Evolutionary conservation across 495 filamentous ascomycete species (phyloP), one percentile per base, ranked within the genome.

Genomic region (Pyronema omphalodes): DNA sequence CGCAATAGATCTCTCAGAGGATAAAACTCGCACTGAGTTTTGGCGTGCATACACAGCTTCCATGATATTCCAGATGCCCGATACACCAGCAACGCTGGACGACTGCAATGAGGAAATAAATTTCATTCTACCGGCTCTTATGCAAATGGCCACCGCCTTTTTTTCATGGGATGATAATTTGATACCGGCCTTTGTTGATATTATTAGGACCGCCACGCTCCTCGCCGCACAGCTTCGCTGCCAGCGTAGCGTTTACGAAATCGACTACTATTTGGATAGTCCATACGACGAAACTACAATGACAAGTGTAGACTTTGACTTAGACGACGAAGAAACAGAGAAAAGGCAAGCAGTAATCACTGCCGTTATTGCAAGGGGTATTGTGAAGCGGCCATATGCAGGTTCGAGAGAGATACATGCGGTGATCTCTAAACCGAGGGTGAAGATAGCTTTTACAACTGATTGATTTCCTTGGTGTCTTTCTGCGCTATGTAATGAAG

Each of bases 11-110:
- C 3, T 1, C 3, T 47, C 44, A 1, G 3, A 17, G 3, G 3
- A 47, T 9, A 14, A 47, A n/a, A 7, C 3, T 3, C 11, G 44
- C 6, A 2, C 15, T 3, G 48, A 51, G 12, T 52, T 40, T 12
- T 52, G 50, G 50, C 36, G 50, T 3, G 50, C 50, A 9, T 52
- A 52, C 17, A 52, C 50, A 12, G n/a, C 8, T 2, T 40, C 36
- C 3, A n/a, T 52, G 8, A 6, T 52, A 8, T 52, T 43, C 11
- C 50, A 52, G 41, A 18, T 40, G 36, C 1, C 1, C 7, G 3
- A 9, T 47, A n/a, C n/a, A 17, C 1, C 23, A 3, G 5, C 9
- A 14, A 19, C 5, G 11, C 12, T 47, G 2, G 5, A 29, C 23
- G 5, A 5, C 5, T 29, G 23, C 44, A 9, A 19, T 2, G 9